Evolutionary conservation across 768 basidiomycete species (phyloP), one percentile per base, ranked within the genome.

Genomic region (Boletus patriciae): DNA sequence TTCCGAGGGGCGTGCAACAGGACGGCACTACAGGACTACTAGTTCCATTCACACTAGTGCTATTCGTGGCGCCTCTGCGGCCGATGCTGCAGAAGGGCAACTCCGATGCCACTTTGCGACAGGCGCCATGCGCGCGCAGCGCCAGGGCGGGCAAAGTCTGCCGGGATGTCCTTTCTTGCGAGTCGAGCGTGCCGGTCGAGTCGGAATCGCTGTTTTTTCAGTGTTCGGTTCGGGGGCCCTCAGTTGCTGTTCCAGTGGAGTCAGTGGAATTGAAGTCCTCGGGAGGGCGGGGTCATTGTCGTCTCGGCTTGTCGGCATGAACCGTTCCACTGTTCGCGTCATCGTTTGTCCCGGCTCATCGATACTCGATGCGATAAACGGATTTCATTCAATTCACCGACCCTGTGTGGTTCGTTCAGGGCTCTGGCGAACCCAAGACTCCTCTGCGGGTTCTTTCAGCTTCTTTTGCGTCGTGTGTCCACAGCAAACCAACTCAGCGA

Each of bases 331-430:
- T 50, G 50, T 46, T 29, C 52, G 49, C 49, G 44, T 46, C 49
- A 42, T 25, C 60, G 21, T 51, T 40, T 40, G 45, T 9, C 19
- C 58, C 38, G 23, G 52, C 25, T 4, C 31, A 50, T 46, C 54
- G 36, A n/a, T 33, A 13, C 49, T 50, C 54, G 36, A n/a, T 37
- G 13, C 49, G 52, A 65, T 50, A 51, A 49, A 46, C 62, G 58
- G 66, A 57, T 6, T 40, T 25, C 7, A 58, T 56, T 67, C 54
- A 57, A 52, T 41, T 56, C 41, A 23, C 65, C 62, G 65, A 61
- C 55, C 56, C 62, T 57, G 46, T 45, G 45, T 45, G 36, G 44
- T 47, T 40, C 31, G 46, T 37, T 40, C 53, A 51, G 59, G 59
- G 58, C 25, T 53, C 31, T 31, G n/a, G 15, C 37, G 42, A 36